These are phyloP conservation scores for Pseudogymnoascus sp. DNA, from an alignment of 2,329 filamentous ascomycete species.

Conservation along the genomic window DNA sequence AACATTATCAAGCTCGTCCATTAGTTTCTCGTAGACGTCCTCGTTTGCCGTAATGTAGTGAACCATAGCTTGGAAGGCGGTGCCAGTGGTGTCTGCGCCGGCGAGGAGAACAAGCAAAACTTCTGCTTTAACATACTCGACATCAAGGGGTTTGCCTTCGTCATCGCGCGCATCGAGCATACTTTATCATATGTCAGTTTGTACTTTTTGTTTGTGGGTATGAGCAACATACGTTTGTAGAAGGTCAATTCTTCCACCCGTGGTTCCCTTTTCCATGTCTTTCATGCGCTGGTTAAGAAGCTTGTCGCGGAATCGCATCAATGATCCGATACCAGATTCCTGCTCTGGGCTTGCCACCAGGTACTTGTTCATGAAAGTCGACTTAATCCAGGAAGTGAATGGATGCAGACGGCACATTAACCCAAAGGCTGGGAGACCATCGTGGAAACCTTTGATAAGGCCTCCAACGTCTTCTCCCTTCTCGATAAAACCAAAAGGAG, in stretches of 20 bases:
- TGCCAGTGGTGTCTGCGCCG: slow-evolving; percentile 44
- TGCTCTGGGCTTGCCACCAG: slow-evolving; percentile 45
- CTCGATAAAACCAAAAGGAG: slow-evolving; percentile 46
- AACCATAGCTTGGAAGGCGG: slow-evolving; percentile 40
- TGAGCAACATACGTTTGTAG: slow-evolving; percentile 37
- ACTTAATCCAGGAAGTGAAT: slow-evolving; percentile 46
- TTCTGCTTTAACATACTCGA: slow-evolving; percentile 19
- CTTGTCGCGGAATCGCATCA: slow-evolving; percentile 49
- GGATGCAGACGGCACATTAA: slow-evolving; percentile 43
- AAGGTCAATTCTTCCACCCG: slow-evolving; percentile 39
- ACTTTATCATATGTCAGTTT: slow-evolving; percentile 7
- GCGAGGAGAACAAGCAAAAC: slow-evolving; percentile 32
- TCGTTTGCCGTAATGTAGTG: slow-evolving; percentile 33
- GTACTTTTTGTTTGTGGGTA: slow-evolving; percentile 11
- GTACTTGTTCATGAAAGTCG: slow-evolving; percentile 41
- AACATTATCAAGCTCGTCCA: slow-evolving; percentile 37
- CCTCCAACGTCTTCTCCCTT: slow-evolving; percentile 42
- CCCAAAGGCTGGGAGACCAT: slow-evolving; percentile 42
- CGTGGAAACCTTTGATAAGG: slow-evolving; percentile 46
- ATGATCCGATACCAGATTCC: slow-evolving; percentile 42
- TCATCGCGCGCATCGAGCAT: slow-evolving; percentile 31
- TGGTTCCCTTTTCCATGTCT: slow-evolving; percentile 38
- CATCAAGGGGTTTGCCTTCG: slow-evolving; percentile 19
- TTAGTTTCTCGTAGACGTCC: slow-evolving; percentile 36
- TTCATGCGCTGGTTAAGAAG: slow-evolving; percentile 40